phyloP scores from a whole-genome alignment of 2,329 filamentous ascomycete genomes.

The Rutstroemia sp. region DNA sequence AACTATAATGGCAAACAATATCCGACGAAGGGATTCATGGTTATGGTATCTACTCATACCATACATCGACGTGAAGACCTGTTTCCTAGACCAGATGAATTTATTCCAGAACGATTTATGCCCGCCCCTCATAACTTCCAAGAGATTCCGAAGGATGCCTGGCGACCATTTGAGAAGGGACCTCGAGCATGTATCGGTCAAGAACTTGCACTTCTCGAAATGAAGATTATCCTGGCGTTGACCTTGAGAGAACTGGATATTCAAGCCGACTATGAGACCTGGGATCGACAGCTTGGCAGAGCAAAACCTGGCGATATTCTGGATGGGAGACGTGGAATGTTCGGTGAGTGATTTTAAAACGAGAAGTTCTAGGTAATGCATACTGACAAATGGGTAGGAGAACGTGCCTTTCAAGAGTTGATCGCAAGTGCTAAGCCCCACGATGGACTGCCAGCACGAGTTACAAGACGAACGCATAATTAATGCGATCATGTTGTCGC shows the following conservation, averaged over 20 bases:
- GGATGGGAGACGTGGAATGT: slow-evolving; percentile 14
- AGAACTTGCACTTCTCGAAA: slow-evolving; percentile 43
- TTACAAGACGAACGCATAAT: neutral
- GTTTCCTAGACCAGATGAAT: slow-evolving; percentile 38
- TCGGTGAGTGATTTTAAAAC: slow-evolving; percentile 3
- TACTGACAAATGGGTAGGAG: neutral
- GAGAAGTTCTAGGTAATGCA: too few relatives aligned
- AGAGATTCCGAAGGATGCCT: slow-evolving; percentile 35
- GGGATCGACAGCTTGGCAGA: slow-evolving; percentile 13
- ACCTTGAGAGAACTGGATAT: slow-evolving; percentile 9
- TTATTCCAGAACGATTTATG: slow-evolving; percentile 42
- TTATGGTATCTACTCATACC: slow-evolving; percentile 13
- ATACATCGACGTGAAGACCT: slow-evolving; percentile 28
- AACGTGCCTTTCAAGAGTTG: slow-evolving; percentile 15
- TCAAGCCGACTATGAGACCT: slow-evolving; percentile 12
- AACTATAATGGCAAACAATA: slow-evolving; percentile 4
- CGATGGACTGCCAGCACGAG: slow-evolving; percentile 16
- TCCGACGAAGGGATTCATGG: slow-evolving; percentile 10
- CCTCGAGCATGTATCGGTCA: slow-evolving; percentile 50
- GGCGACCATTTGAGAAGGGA: slow-evolving; percentile 48
- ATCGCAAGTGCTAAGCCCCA: slow-evolving; percentile 16
- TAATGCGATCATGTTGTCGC: neutral
- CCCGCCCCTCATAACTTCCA: slow-evolving; percentile 25
- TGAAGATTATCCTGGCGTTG: slow-evolving; percentile 40
- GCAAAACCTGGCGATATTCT: slow-evolving; percentile 14